phyloP scores from a whole-genome alignment of 257 asterid genomes.

The Fraxinus excelsior region DNA sequence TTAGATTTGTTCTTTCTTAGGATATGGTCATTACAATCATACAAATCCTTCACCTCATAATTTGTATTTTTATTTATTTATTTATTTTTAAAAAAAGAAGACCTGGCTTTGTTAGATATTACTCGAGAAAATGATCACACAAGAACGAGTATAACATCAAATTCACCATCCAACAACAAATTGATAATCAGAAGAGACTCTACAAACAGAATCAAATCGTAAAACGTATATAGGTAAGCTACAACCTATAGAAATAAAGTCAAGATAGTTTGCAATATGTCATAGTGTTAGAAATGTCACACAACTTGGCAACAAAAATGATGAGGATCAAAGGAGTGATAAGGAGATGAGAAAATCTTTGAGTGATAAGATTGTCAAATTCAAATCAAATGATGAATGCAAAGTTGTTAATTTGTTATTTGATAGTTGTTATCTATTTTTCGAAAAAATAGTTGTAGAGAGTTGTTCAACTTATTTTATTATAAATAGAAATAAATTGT shows the following conservation, averaged over 20 bases:
- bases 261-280: constrained; percentile 2
- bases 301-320: no score
- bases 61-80: neutral
- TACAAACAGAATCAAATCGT: constrained; percentile 15
- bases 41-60: neutral
- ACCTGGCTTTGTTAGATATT: neutral
- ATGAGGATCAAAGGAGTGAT: no score
- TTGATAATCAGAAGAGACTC: neutral
- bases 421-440: no score
- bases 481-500: no score
- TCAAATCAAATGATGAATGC: no score
- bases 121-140: neutral
- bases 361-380: no score
- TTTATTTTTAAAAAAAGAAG: neutral
- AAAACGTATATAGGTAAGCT: neutral
- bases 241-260: constrained; percentile 2
- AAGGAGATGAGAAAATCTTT: no score
- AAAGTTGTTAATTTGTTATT: no score
- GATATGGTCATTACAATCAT: neutral
- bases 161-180: neutral
- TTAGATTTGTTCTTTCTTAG: neutral
- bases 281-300: neutral
- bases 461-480: no score
- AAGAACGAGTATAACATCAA: constrained; percentile 16
- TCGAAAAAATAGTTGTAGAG: no score